These are phyloP conservation scores for Coemansia sp. DNA, from an alignment of 192 early-diverging fungal genomes.

Conservation along the genomic window DNA sequence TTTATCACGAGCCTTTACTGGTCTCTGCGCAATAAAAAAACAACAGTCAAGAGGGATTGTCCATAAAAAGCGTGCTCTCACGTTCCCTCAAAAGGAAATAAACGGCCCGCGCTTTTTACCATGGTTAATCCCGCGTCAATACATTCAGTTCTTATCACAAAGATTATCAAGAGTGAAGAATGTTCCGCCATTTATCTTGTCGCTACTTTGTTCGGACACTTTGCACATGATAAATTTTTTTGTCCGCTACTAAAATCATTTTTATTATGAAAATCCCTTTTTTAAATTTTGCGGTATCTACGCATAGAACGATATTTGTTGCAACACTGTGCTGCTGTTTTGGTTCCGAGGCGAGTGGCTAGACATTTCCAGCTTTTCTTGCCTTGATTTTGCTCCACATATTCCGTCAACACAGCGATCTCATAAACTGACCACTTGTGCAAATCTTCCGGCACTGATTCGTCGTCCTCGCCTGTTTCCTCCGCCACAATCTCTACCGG, in stretches of 20 bases:
- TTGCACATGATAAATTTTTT: not conserved
- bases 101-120: not conserved
- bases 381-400: slow-evolving; percentile 14
- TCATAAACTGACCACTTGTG: slow-evolving; percentile 33
- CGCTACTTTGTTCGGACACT: not conserved
- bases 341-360: slow-evolving; percentile 31
- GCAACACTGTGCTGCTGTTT: slow-evolving; percentile 34
- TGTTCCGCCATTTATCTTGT: not conserved
- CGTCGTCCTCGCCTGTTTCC: not conserved
- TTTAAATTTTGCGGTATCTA: slow-evolving; percentile 2
- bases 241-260: not conserved
- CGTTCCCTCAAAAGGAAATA: slow-evolving; percentile 1
- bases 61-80: not conserved
- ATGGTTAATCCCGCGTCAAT: not conserved
- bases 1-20: not conserved
- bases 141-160: not conserved
- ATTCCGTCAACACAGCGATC: slow-evolving; percentile 21
- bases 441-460: not conserved
- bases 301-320: slow-evolving; percentile 48
- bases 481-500: not conserved
- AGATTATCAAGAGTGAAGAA: not conserved
- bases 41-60: not conserved
- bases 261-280: not conserved
- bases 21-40: too few relatives aligned
- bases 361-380: slow-evolving; percentile 35